Evolutionary conservation across 108 stramenopile species (phyloP), one percentile per base, ranked within the genome.

Genomic region (Chaetoceros muelleri): DNA sequence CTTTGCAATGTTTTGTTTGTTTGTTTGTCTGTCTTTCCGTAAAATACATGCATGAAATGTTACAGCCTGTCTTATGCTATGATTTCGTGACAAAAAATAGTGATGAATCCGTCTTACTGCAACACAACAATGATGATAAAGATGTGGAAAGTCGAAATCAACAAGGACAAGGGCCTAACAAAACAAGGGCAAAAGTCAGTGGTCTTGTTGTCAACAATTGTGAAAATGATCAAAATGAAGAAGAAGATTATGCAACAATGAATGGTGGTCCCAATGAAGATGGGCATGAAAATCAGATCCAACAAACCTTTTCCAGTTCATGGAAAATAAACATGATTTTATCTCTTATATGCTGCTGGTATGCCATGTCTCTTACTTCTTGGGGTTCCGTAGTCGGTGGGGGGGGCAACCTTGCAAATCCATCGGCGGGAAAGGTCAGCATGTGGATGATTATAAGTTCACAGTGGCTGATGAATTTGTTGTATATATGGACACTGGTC

Each of bases 261-360:
- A 34, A 30, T 24, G 34, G 53, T 26, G 44, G 21, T 23, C 10
- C 29, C 20, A 48, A 21, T 7, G 26, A 24, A 26, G 57, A 69
- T 57, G 23, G 18, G 19, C 13, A 49, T 7, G 48, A 49, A 23
- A 7, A 23, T 5, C 3, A 49, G 7, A n/a, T 61, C 46, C 16
- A 25, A 2, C 23, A 40, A 18, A 30, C 49, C 45, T 60, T 58
- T 0, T 65, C 66, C 16, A 64, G 75, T 49, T 55, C 86, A 3
- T 94, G 93, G 93, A 92, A 92, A 66, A 77, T 96, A 46, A 96
- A 96, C 62, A 72, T 86, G 23, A 84, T 93, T 30, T 50, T 92
- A 66, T 71, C 84, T 0, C 62, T 92, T 45, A 76, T 92, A 1
- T 65, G 64, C 48, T 92, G 90, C 67, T 92, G 76, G 67, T 76